Percentiles rank a stretch among this genome's conserved stretches.
Evolutionary conservation across 2,329 filamentous ascomycete species (phyloP).

Genomic region (Penicillium sp.): DNA sequence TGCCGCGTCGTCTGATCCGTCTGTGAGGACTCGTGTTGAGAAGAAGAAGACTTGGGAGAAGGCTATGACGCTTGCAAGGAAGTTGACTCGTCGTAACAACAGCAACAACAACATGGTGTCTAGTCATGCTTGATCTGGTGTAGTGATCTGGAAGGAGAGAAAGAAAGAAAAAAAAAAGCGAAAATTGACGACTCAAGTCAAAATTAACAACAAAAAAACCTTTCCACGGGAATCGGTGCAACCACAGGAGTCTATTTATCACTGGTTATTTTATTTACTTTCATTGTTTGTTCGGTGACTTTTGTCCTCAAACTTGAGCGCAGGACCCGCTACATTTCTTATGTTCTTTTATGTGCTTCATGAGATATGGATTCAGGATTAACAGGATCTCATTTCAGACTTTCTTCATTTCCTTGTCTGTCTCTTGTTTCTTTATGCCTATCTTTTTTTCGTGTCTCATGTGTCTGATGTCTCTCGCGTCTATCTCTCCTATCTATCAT

Average conservation of each 20-base stretch:
- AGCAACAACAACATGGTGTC: slow-evolving; percentile 22
- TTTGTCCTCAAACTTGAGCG: background rate
- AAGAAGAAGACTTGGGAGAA: slow-evolving; percentile 30
- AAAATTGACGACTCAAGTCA: background rate
- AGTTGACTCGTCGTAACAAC: slow-evolving; percentile 27
- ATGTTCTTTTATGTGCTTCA: background rate
- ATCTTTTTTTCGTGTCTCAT: slow-evolving; percentile 2
- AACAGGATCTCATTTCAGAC: slow-evolving; percentile 1
- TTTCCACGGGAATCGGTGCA: background rate
- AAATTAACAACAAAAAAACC: background rate
- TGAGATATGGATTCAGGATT: background rate
- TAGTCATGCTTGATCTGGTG: slow-evolving; percentile 13
- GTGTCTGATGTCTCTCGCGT: background rate
- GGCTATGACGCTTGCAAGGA: slow-evolving; percentile 30
- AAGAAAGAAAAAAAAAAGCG: background rate
- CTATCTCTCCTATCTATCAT: background rate
- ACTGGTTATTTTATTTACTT: background rate
- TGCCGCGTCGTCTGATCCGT: slow-evolving; percentile 10
- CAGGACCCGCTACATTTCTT: background rate
- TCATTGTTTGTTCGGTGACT: background rate
- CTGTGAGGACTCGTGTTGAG: slow-evolving; percentile 5
- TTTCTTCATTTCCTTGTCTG: slow-evolving; percentile 6
- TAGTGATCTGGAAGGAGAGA: background rate
- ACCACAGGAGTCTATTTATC: background rate
- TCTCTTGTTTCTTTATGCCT: background rate